Base-by-base conservation (phyloP, 176 grass and related monocot species). In the Paspalum vaginatum region DNA sequence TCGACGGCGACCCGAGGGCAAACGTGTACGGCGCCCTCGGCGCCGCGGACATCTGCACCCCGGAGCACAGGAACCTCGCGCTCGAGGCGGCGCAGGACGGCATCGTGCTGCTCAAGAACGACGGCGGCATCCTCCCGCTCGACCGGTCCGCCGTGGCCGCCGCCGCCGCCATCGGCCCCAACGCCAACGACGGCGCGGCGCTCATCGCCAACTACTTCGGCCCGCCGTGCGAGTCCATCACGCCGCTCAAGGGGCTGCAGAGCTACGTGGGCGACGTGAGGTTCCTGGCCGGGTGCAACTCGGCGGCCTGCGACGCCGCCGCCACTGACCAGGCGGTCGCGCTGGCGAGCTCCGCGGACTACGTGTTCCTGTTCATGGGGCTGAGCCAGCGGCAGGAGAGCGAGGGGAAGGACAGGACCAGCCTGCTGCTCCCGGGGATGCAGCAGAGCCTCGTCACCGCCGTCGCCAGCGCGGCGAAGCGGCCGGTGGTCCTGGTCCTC, bases 41-140 rank as follows among this genome's bases (percentile, higher is more conserved):
- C 12, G 78, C 83, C 8, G 21, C 56, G 3, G 18, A 97, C 41
- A 81, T 97, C 12, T 94, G 94, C 67, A 56, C 87, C 2, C 11
- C 82, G 0, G 89, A 83, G 8, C 91, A 97, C 72, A 77, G 82
- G 58, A 22, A 2, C 11, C 70, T 97, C 0, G 94, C 94, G 17
- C 76, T 91, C 7, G 88, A 97, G 43, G 91, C 94, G 0, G 91
- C 94, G 7, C 64, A 62, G 52, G 84, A 97, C 72, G 94, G 94
- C 87, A 90, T 91, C 17, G 94, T 97, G 4, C 85, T 97, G 11
- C 79, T 97, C 65, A 91, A 97, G 87, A 94, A 97, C 84, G 45
- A 56, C 21, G 32, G 11, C 0, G 45, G 40, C 16, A 1, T 63
- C n/a, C 89, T 97, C 32, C 91, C 91, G 4, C 81, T 97, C 16